phyloP scores from a whole-genome alignment of 257 asterid species.

The Solanum stenotomum region DNA sequence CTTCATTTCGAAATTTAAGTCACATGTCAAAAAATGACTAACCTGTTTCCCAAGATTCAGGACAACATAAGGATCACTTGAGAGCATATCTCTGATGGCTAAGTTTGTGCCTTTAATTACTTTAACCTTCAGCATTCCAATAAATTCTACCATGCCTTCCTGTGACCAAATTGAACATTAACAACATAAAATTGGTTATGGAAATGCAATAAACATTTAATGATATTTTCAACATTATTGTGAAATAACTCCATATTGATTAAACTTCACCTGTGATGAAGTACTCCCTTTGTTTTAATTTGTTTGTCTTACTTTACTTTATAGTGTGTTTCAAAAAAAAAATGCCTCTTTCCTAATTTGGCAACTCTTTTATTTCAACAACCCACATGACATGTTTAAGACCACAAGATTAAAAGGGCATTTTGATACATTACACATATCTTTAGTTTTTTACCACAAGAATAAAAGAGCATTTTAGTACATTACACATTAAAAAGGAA shows the following conservation, averaged over 20 bases:
- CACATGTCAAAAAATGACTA: background rate
- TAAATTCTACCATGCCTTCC: constrained; percentile 94
- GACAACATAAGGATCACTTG: constrained; percentile 96
- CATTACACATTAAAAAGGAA: background rate
- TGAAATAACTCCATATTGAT: background rate
- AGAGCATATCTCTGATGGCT: constrained; percentile 86
- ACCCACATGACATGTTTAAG: background rate
- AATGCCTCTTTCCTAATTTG: background rate
- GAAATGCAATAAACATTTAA: background rate
- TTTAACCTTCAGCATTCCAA: constrained; percentile 77
- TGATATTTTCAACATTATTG: background rate
- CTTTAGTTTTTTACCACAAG: background rate
- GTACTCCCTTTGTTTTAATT: background rate
- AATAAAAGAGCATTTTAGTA: background rate
- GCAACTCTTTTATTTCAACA: background rate
- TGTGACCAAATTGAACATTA: constrained; percentile 20
- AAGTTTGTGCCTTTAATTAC: constrained; percentile 73
- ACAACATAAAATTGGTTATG: constrained; percentile 1
- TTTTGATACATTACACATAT: background rate
- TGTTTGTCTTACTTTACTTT: background rate
- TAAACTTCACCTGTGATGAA: background rate
- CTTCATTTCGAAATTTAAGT: background rate
- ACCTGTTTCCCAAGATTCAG: constrained; percentile 87
- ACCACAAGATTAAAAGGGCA: background rate
- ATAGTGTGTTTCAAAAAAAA: background rate